Conservation (phyloP, 805 yeast genomes). For the Maudiozyma bulderi region DNA sequence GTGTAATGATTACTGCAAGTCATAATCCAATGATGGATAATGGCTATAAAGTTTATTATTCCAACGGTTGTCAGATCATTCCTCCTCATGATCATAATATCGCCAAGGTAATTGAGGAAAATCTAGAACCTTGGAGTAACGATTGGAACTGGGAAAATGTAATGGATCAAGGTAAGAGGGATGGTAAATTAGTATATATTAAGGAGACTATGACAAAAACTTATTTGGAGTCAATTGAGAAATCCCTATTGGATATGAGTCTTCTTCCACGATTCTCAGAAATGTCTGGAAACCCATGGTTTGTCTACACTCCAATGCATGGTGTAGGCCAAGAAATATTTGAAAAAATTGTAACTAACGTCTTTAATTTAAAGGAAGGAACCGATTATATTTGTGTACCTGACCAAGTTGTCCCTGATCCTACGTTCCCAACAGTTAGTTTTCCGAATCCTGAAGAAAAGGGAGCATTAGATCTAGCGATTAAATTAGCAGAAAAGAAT, state of each 20-base stretch:
- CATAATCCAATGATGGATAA: conserved; percentile 81
- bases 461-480: conserved; percentile 77
- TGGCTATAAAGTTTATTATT: conserved; percentile 91
- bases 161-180: conserved; percentile 22
- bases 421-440: conserved; percentile 71
- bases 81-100: conserved; percentile 81
- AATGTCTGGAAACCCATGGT: conserved; percentile 25
- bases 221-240: conserved; percentile 33
- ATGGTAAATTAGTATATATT: conserved; percentile 29
- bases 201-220: conserved; percentile 34
- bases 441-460: conserved; percentile 96
- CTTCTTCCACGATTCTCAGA: background rate
- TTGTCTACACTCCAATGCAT: conserved; percentile 90
- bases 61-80: conserved; percentile 90
- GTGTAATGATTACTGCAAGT: conserved; percentile 89
- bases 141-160: conserved; percentile 41
- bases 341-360: conserved; percentile 18
- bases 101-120: conserved; percentile 50
- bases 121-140: conserved; percentile 49
- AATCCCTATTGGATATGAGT: conserved; percentile 25
- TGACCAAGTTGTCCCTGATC: conserved; percentile 70
- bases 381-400: conserved; percentile 35
- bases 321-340: conserved; percentile 79
- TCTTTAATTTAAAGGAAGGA: conserved; percentile 32
- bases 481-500: conserved; percentile 38